phyloP scores from a whole-genome alignment of 345 rosid species.

The sweet orange (Citrus sinensis) region DVS_A1.0 CM039163.1:43521001-43521500 shows the following conservation, averaged over 20 bases:
- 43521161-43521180: neutral
- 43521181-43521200: neutral
- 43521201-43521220: neutral
- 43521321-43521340: slow-evolving; percentile 41
- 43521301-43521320: neutral
- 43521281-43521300: no score
- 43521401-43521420: slow-evolving; percentile 49
- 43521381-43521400: slow-evolving; percentile 55
- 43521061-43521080: no score
- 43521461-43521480: neutral
- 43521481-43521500: neutral
- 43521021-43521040: neutral
- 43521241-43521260: neutral
- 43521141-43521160: no score
- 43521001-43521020: neutral
- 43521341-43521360: slow-evolving; percentile 59
- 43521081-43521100: no score
- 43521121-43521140: no score
- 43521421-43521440: slow-evolving; percentile 5
- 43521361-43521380: slow-evolving; percentile 23
- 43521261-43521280: neutral
- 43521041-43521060: neutral
- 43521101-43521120: no score
- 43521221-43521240: neutral
- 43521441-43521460: no score